Evolutionary conservation across 2,329 filamentous ascomycete species (phyloP), one percentile per base, ranked within the genome.

Genomic region (Colletotrichum sp.): DNA sequence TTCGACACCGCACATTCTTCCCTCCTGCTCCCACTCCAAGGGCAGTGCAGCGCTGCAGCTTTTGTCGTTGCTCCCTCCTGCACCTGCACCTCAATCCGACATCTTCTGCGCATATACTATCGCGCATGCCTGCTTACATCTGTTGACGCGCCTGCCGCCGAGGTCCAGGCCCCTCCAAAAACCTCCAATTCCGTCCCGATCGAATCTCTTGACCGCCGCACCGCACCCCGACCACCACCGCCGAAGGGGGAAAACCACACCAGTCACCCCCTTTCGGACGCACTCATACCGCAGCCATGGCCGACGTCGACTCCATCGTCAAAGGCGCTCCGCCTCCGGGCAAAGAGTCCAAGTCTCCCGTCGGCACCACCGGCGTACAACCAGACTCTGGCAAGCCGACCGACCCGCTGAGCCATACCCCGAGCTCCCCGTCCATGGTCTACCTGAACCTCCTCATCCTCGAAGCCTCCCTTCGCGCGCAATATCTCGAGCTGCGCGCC

Each of bases 391-490:
- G 80, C 79, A 90, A 89, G 80, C 84, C 88, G 32, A 86, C 87
- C 82, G 95, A 98, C 83, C 95, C 95, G 32, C 91, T 96, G 77
- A 93, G 93, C 80, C 92, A 93, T 77, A 92, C 96, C 18, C 96
- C 96, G n/a, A 96, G 95, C 82, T 95, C 95, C 18, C 96, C 96
- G 61, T 95, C 95, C 71, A 97, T 98, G 89, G 98, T 99, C 82
- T 99, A 99, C 87, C 93, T 99, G 81, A 99, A 99, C 85, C 93
- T 99, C 28, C 91, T 99, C 75, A 98, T 99, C 81, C 95, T 99
- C 84, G 97, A 99, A 85, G 96, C 95, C 65, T 98, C 96, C 7
- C 89, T 99, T 43, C 95, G 97, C 78, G 93, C 95, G 28, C 97
- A 99, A 81, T 99, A 98, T 85, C 92, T 99, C 72, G 95, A 96